Evolutionary conservation across 176 grass and related monocot species (phyloP).

Genomic region (Microstegium vimineum): DNA sequence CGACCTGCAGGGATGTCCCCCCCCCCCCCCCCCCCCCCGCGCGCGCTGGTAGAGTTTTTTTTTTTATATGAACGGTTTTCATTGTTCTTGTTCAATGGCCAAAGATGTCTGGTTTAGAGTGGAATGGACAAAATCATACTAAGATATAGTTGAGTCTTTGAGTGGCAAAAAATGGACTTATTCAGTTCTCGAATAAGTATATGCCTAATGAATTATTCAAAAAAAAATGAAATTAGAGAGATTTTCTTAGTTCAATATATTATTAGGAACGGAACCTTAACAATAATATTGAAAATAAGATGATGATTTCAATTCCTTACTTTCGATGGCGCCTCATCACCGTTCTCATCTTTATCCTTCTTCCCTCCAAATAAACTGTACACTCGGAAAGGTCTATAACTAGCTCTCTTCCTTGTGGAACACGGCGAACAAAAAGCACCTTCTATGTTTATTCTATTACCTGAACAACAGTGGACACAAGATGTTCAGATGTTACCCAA

Average conservation of each 20-base stretch:
- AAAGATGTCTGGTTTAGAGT: neutral
- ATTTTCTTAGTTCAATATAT: neutral
- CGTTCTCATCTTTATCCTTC: slow-evolving; percentile 81
- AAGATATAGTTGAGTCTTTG: neutral
- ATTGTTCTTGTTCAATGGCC: neutral
- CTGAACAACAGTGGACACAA: slow-evolving; percentile 43
- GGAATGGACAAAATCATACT: neutral
- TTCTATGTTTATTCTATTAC: slow-evolving; percentile 43
- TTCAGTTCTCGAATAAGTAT: neutral
- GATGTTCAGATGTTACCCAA: neutral
- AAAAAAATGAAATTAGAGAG: neutral
- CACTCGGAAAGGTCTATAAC: slow-evolving; percentile 57
- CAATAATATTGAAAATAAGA: neutral
- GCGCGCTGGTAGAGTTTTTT: no score
- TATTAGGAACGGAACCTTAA: neutral
- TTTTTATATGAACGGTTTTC: neutral
- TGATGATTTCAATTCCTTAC: slow-evolving; percentile 37
- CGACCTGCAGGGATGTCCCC: no score
- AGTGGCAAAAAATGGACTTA: neutral
- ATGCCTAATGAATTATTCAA: neutral
- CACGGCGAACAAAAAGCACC: slow-evolving; percentile 42
- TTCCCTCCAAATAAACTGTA: slow-evolving; percentile 96
- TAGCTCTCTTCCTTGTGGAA: slow-evolving; percentile 42
- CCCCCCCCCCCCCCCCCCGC: no score
- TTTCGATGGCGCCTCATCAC: slow-evolving; percentile 75